Evolutionary conservation across 1,284 basidiomycete species (phyloP).

Genomic region (Volvariella volvacea): DNA sequence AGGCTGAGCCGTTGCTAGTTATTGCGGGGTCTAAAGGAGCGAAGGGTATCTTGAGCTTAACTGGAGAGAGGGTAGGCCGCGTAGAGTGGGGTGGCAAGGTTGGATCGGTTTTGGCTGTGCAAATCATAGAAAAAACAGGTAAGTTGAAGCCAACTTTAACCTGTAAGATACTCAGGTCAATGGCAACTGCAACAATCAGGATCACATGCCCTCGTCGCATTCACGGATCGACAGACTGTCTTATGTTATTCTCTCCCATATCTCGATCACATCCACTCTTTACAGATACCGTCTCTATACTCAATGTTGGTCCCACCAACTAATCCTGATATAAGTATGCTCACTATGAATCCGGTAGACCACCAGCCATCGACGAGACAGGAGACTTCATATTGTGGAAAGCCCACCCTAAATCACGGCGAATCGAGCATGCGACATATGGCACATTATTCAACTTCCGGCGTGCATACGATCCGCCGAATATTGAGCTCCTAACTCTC

Average conservation of each 20-base stretch:
- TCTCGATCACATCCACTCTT: constrained; percentile 48
- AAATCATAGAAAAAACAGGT: constrained; percentile 53
- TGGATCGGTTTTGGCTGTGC: constrained; percentile 39
- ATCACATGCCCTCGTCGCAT: constrained; percentile 54
- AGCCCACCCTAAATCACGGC: constrained; percentile 23
- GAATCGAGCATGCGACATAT: constrained; percentile 36
- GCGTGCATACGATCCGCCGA: constrained; percentile 40
- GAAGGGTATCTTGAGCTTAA: constrained; percentile 46
- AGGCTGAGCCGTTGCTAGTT: constrained; percentile 38
- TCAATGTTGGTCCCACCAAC: constrained; percentile 31
- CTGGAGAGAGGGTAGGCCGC: constrained; percentile 52
- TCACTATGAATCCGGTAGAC: constrained; percentile 21
- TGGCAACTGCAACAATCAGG: constrained; percentile 26
- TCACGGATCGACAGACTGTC: constrained; percentile 49
- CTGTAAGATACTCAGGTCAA: not conserved
- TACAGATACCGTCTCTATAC: constrained; percentile 35
- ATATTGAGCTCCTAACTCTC: constrained; percentile 41
- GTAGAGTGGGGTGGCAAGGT: constrained; percentile 50
- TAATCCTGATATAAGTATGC: too few relatives aligned
- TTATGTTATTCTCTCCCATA: constrained; percentile 67
- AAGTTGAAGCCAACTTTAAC: constrained; percentile 9
- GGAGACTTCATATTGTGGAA: constrained; percentile 53
- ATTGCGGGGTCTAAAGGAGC: constrained; percentile 54
- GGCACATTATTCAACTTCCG: constrained; percentile 54
- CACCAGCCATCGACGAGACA: constrained; percentile 42